Evolutionary conservation across 2,329 filamentous ascomycete genomes (phyloP).

Genomic region (Ramularia collo-cygni): DNA sequence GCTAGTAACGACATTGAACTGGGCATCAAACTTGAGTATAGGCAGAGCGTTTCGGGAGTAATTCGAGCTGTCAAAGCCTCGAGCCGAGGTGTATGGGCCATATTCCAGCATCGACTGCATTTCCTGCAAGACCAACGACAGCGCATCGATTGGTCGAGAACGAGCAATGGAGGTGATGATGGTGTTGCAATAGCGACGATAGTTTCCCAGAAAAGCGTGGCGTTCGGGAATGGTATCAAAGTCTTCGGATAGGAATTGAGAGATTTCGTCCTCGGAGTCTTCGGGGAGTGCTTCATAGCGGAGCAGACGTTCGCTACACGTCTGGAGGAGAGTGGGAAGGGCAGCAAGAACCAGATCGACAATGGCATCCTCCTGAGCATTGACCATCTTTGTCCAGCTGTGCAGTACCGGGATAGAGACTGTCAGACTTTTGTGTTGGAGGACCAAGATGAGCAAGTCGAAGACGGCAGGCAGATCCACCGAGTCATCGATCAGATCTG

Average conservation of each 20-base stretch:
- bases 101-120: constrained; percentile 68
- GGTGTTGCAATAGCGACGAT: constrained; percentile 79
- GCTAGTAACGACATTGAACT: constrained; percentile 83
- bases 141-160: constrained; percentile 73
- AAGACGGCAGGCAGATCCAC: constrained; percentile 70
- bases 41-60: constrained; percentile 61
- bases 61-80: constrained; percentile 50
- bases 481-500: constrained; percentile 50
- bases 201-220: constrained; percentile 93
- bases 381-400: constrained; percentile 78
- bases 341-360: constrained; percentile 54
- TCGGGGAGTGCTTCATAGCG: constrained; percentile 83
- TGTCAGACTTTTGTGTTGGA: constrained; percentile 78
- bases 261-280: constrained; percentile 70
- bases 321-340: constrained; percentile 70
- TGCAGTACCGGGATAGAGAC: constrained; percentile 90
- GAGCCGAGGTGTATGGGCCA: constrained; percentile 61
- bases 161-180: constrained; percentile 83
- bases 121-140: constrained; percentile 76
- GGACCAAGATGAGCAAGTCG: constrained; percentile 68
- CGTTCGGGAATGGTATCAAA: constrained; percentile 91
- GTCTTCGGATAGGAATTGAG: constrained; percentile 81
- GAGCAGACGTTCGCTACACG: constrained; percentile 75
- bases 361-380: constrained; percentile 61
- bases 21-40: constrained; percentile 76